These are phyloP conservation scores for Nemania serpens DNA, from an alignment of 2,329 filamentous ascomycete species.

Conservation along the genomic window DNA sequence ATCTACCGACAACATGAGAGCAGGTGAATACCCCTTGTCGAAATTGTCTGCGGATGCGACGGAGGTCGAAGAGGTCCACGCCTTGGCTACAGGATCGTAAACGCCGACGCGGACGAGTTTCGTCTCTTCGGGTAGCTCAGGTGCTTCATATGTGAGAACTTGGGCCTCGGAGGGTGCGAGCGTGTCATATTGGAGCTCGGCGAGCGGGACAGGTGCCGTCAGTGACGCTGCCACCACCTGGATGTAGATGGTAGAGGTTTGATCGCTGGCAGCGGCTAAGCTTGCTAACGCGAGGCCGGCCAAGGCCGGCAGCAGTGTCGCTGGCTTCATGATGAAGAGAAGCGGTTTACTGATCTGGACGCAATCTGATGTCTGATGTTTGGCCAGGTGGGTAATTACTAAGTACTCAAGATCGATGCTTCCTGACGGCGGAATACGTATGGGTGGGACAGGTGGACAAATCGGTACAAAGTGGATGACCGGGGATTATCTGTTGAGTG, in stretches of 20 bases:
- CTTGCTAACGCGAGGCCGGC: conserved; percentile 45
- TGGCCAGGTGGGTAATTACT: no score
- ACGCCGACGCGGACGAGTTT: conserved; percentile 62
- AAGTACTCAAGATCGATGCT: not conserved
- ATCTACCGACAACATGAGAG: conserved; percentile 59
- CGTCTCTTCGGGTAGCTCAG: conserved; percentile 53
- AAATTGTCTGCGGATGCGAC: conserved; percentile 62
- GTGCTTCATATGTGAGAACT: conserved; percentile 60
- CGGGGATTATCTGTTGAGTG: no score
- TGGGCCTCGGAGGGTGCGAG: conserved; percentile 50
- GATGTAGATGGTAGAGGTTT: conserved; percentile 58
- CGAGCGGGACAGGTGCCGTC: conserved; percentile 51
- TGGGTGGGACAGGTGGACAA: not conserved
- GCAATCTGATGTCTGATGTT: not conserved
- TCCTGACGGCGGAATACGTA: not conserved
- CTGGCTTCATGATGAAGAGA: conserved; percentile 50
- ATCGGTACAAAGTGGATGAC: not conserved
- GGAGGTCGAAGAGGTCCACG: conserved; percentile 61
- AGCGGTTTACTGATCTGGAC: conserved; percentile 23
- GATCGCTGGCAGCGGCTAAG: conserved; percentile 45
- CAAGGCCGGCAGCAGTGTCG: conserved; percentile 49
- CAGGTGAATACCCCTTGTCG: conserved; percentile 63
- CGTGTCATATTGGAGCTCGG: conserved; percentile 60
- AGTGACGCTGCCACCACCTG: conserved; percentile 51
- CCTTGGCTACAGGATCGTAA: conserved; percentile 53